Conservation (phyloP, 1,139 yeast species). For the Sugiyamaella xylanicola region DNA sequence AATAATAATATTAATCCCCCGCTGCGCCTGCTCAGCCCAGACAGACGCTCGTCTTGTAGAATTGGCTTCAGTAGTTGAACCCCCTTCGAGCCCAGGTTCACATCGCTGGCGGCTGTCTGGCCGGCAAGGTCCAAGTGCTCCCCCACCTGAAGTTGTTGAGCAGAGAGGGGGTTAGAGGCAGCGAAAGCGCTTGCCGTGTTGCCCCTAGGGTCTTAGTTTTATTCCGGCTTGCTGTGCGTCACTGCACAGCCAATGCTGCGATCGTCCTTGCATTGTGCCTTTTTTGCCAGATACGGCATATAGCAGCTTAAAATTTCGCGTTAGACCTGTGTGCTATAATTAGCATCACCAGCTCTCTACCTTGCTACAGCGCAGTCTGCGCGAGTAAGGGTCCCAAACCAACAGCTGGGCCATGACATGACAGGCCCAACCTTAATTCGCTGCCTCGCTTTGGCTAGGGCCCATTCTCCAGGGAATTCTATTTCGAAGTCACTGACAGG, state of each 20-base stretch:
- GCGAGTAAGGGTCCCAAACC: no score
- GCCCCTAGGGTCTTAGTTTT: not conserved
- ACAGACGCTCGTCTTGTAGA: not conserved
- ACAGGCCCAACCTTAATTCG: no score
- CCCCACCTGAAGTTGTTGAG: no score
- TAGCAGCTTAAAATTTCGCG: not conserved
- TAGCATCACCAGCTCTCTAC: not conserved
- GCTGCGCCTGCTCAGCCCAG: conserved; percentile 1
- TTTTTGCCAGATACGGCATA: not conserved
- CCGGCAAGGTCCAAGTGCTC: no score
- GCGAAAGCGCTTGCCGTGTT: not conserved
- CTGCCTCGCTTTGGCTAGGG: no score
- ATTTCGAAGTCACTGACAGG: no score
- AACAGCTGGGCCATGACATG: no score
- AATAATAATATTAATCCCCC: not conserved
- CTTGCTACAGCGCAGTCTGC: no score
- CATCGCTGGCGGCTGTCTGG: no score
- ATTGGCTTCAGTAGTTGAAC: not conserved
- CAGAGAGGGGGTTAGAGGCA: no score
- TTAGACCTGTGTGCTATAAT: not conserved
- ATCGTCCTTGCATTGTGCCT: not conserved
- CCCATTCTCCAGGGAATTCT: no score
- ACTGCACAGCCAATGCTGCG: not conserved
- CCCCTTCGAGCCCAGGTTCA: no score
- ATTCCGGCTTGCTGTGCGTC: not conserved